Percentiles rank a stretch among this genome's conserved stretches.
Evolutionary conservation across 306 rosid species (phyloP).

Genomic region (Dryas drummondii): DNA sequence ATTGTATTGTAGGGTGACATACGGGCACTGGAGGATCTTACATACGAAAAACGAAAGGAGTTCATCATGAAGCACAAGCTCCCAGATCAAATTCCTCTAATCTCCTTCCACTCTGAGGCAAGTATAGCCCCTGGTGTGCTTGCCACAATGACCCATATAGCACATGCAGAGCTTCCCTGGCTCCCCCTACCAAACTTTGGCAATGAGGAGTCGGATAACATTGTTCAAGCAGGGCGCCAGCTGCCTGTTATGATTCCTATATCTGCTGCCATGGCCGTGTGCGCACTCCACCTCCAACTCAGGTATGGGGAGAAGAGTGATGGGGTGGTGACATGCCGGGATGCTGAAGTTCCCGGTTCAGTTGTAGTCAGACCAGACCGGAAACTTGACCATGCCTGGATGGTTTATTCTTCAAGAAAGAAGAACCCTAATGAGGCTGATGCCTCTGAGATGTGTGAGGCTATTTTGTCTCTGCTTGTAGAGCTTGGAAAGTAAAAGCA

Average conservation of each 20-base stretch:
- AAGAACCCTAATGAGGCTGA: constrained; percentile 49
- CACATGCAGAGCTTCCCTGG: constrained; percentile 76
- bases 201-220: constrained; percentile 27
- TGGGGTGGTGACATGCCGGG: constrained; percentile 64
- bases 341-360: constrained; percentile 88
- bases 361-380: constrained; percentile 59
- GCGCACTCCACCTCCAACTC: constrained; percentile 69
- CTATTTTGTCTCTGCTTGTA: constrained; percentile 61
- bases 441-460: constrained; percentile 81
- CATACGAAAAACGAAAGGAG: constrained; percentile 70
- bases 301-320: constrained; percentile 83
- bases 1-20: constrained; percentile 59
- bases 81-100: constrained; percentile 52
- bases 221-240: constrained; percentile 38
- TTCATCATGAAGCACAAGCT: constrained; percentile 71
- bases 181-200: constrained; percentile 43
- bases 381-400: constrained; percentile 89
- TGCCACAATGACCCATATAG: constrained; percentile 79
- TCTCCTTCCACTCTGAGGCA: constrained; percentile 81
- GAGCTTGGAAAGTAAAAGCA: constrained; percentile 52
- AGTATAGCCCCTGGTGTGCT: constrained; percentile 60
- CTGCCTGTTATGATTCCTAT: constrained; percentile 70
- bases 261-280: constrained; percentile 78
- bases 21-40: constrained; percentile 75
- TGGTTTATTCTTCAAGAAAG: constrained; percentile 71